Evolutionary conservation across 2,329 filamentous ascomycete species (phyloP).

Genomic region (Pseudogymnoascus sp.): DNA sequence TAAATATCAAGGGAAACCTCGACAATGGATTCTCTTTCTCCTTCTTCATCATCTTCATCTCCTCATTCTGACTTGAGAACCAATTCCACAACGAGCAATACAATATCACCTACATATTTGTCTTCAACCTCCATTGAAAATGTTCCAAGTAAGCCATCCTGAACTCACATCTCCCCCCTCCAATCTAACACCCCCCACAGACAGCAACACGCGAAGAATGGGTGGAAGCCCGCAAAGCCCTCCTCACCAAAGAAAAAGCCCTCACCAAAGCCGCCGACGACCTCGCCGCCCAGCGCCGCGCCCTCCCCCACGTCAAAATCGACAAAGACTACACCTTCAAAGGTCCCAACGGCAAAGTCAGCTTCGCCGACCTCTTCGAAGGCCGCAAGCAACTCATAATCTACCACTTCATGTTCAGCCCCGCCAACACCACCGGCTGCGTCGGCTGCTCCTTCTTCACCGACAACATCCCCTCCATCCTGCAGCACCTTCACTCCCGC

Average conservation of each 20-base stretch:
- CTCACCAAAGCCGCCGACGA: constrained; percentile 24
- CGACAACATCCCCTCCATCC: constrained; percentile 31
- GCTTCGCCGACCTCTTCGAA: constrained; percentile 28
- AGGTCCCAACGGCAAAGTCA: constrained; percentile 22
- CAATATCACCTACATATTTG: background rate
- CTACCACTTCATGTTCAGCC: constrained; percentile 41
- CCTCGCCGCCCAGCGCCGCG: constrained; percentile 26
- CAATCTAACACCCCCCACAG: constrained; percentile 15
- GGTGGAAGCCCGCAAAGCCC: constrained; percentile 27
- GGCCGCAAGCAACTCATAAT: constrained; percentile 32
- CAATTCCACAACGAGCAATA: background rate
- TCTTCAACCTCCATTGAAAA: background rate
- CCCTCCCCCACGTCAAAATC: constrained; percentile 35
- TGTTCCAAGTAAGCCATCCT: background rate
- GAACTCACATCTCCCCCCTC: background rate
- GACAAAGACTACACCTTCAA: constrained; percentile 31
- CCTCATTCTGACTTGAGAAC: background rate
- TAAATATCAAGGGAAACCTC: background rate
- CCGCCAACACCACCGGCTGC: constrained; percentile 30
- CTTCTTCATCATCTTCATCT: background rate
- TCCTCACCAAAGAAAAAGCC: constrained; percentile 31
- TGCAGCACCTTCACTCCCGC: constrained; percentile 31
- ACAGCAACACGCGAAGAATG: constrained; percentile 29
- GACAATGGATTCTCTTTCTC: background rate
- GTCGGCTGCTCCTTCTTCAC: constrained; percentile 32